Base-by-base conservation (phyloP, 768 basidiomycete species). In the Kwoniella heveanensis region DNA sequence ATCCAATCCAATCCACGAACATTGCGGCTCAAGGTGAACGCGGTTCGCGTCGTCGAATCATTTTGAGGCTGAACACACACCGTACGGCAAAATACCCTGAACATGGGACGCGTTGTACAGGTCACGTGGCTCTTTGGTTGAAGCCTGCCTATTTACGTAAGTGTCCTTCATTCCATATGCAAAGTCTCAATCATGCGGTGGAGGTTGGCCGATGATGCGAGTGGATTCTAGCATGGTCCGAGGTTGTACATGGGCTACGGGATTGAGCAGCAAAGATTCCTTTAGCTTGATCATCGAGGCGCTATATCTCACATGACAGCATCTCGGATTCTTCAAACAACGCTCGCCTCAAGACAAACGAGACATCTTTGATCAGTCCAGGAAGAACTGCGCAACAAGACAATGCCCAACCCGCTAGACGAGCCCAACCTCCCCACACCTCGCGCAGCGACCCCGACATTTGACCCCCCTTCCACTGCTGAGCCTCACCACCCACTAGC, bases 381-480 rank as follows among this genome's bases (percentile, higher is more conserved):
- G 19, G n/a, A 49, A 49, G 12, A 27, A 10, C 2, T 15, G 15
- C 55, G 17, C 29, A 30, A n/a, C n/a, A n/a, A n/a, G n/a, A n/a
- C n/a, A 21, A 64, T 64, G 62, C 57, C 47, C 7, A 64, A 64
- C 48, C 70, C 70, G 13, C 62, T 71, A 30, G 70, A 68, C 50
- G 48, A 56, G 7, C 62, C 62, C 17, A 26, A 15, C 19, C 24
- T 47, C 27, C 32, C 47, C 29, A 29, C 62, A 3, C 62, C 55
- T n/a, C 48, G 50, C 44, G 25, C 60, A 19, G 13, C 27, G 13
- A 57, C 62, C 0, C 55, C 54, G n/a, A n/a, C n/a, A n/a, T n/a
- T n/a, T 6, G 27, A 54, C 19, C 62, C 62, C 12, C 2, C 24
- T 26, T 37, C 64, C 17, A 15, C n/a, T n/a, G n/a, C n/a, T n/a